Evolutionary conservation across 208 protist genomes (phyloP), one percentile per base, ranked within the genome.

Genomic region (Trypanosoma lewisi): DNA sequence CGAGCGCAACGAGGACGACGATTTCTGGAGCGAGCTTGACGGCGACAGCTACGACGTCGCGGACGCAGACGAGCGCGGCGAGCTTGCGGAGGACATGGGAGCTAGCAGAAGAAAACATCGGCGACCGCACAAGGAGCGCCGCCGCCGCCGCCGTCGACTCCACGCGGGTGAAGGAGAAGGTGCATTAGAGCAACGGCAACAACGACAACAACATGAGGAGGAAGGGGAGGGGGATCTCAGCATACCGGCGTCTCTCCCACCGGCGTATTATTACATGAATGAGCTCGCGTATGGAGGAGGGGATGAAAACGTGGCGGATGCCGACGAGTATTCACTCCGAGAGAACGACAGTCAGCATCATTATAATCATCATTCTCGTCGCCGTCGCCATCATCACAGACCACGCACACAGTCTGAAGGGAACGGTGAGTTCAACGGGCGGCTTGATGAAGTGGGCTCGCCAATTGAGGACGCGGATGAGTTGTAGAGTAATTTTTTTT

Each of bases 221-320:
- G 57, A 75, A 12, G 66, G 58, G 45, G 73, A 65, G 27, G 65
- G 67, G 8, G 76, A 63, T n/a, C n/a, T n/a, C n/a, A n/a, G n/a
- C n/a, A n/a, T n/a, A n/a, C n/a, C n/a, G n/a, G n/a, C n/a, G n/a
- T n/a, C n/a, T n/a, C n/a, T n/a, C n/a, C n/a, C n/a, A n/a, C n/a
- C n/a, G n/a, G n/a, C n/a, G n/a, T n/a, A n/a, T n/a, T n/a, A n/a
- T n/a, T n/a, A n/a, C n/a, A n/a, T n/a, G n/a, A n/a, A n/a, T n/a
- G n/a, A n/a, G n/a, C n/a, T n/a, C n/a, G n/a, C n/a, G n/a, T n/a
- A n/a, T 14, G 48, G 23, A 33, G 6, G 2, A 27, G 67, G 67
- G 6, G 67, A 63, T 2, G 80, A 83, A n/a, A 19, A 19, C 14
- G 14, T 47, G 17, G 14, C n/a, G 42, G 42, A 5, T 5, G 42